These are phyloP conservation scores for Margaritispora aquatica DNA, from an alignment of 495 filamentous ascomycete species.

Conservation along the genomic window DNA sequence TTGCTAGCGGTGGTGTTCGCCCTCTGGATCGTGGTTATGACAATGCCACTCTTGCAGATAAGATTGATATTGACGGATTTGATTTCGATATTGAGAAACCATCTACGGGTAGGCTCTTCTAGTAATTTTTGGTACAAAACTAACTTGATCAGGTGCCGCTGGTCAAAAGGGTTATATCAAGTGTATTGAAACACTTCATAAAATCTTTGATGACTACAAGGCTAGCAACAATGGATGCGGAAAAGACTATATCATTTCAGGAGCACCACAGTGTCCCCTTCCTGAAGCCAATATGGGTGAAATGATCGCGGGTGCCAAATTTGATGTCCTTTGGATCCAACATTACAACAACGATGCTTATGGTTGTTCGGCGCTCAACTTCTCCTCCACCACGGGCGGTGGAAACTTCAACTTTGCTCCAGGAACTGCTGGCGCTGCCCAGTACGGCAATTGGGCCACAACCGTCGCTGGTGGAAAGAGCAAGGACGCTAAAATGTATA, in stretches of 20 bases:
- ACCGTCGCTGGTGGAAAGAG: slow-evolving; percentile 26
- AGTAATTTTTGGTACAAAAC: not conserved
- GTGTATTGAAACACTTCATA: slow-evolving; percentile 41
- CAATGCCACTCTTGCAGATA: slow-evolving; percentile 28
- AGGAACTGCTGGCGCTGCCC: slow-evolving; percentile 12
- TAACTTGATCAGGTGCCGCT: slow-evolving; percentile 20
- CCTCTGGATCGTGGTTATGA: slow-evolving; percentile 33
- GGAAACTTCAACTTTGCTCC: slow-evolving; percentile 27
- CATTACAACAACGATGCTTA: slow-evolving; percentile 48
- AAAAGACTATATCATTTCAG: slow-evolving; percentile 50
- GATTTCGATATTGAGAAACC: slow-evolving; percentile 49
- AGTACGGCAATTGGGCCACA: slow-evolving; percentile 31
- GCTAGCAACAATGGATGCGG: slow-evolving; percentile 20
- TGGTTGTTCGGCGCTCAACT: slow-evolving; percentile 46
- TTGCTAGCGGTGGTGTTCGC: slow-evolving; percentile 27
- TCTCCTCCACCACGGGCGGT: slow-evolving; percentile 24
- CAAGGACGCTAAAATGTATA: slow-evolving; percentile 35
- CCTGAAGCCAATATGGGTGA: slow-evolving; percentile 47
- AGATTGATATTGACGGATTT: slow-evolving; percentile 54
- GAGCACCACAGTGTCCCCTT: slow-evolving; percentile 49
- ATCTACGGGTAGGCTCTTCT: slow-evolving; percentile 28
- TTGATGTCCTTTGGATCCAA: slow-evolving; percentile 63
- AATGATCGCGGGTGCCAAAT: slow-evolving; percentile 42
- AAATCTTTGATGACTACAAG: slow-evolving; percentile 34
- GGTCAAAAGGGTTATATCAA: slow-evolving; percentile 32